Evolutionary conservation across 1,139 yeast genomes (phyloP).

Genomic region (Magnusiomyces starmeri): DNA sequence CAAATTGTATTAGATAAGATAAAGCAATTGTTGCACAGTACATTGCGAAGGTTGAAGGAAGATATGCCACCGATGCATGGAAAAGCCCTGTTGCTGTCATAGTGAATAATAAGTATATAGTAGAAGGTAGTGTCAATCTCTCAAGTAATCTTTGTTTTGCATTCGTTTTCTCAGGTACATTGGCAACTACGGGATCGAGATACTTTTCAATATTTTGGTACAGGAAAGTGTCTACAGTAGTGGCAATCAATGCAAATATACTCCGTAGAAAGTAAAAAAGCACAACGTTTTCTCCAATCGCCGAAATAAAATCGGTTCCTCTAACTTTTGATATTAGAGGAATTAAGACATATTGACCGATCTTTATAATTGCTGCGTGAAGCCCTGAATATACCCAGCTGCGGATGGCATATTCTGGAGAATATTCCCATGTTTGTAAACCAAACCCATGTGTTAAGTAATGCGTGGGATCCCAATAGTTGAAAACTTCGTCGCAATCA

Average conservation of each 20-base stretch:
- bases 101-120: slow-evolving; percentile 45
- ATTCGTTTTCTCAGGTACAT: no score
- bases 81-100: slow-evolving; percentile 59
- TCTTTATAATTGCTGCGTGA: slow-evolving; percentile 30
- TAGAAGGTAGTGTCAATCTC: neutral
- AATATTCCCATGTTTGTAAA: slow-evolving; percentile 93
- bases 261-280: slow-evolving; percentile 47
- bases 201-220: slow-evolving; percentile 39
- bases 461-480: slow-evolving; percentile 89
- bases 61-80: slow-evolving; percentile 76
- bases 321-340: neutral
- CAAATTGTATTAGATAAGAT: slow-evolving; percentile 34
- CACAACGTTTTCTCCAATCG: slow-evolving; percentile 1
- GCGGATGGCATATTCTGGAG: slow-evolving; percentile 82
- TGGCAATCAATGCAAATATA: slow-evolving; percentile 46
- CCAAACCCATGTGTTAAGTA: slow-evolving; percentile 74
- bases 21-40: slow-evolving; percentile 53
- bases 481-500: slow-evolving; percentile 84
- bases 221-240: slow-evolving; percentile 48
- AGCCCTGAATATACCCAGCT: slow-evolving; percentile 60
- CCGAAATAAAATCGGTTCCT: neutral
- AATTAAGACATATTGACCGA: neutral
- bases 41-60: slow-evolving; percentile 88
- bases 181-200: slow-evolving; percentile 24
- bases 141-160: neutral